Percentiles rank a stretch among this genome's conserved stretches.
Conservation (phyloP, 2,329 filamentous ascomycete species). For the Dactylellina haptotyla region DNA sequence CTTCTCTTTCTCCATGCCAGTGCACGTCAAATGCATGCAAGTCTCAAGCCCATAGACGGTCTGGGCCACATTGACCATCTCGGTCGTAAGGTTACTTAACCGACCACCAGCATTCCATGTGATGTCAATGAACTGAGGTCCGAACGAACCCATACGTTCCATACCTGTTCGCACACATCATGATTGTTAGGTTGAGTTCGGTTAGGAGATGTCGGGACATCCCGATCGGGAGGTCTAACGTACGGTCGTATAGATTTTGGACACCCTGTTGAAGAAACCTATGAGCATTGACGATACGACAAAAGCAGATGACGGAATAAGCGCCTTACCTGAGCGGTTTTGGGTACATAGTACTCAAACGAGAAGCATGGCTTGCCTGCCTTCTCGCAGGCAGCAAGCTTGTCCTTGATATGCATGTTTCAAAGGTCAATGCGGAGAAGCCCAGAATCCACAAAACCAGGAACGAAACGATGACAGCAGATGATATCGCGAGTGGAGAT, state of each 20-base stretch:
- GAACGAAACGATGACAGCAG: constrained; percentile 28
- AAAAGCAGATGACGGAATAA: constrained; percentile 3
- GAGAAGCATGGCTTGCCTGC: constrained; percentile 89
- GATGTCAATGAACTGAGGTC: constrained; percentile 95
- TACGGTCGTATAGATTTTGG: constrained; percentile 96
- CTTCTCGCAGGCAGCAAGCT: constrained; percentile 82
- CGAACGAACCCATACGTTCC: constrained; percentile 97
- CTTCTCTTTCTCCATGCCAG: constrained; percentile 93
- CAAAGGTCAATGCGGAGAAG: constrained; percentile 18
- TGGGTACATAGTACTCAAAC: constrained; percentile 99
- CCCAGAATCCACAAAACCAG: constrained; percentile 28
- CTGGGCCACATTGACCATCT: constrained; percentile 97
- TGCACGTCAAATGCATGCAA: constrained; percentile 99
- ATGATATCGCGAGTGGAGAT: constrained; percentile 28
- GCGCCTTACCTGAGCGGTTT: constrained; percentile 76
- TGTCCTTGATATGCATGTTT: constrained; percentile 91
- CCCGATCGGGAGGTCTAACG: constrained; percentile 26
- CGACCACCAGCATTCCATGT: constrained; percentile 97
- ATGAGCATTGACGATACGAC: constrained; percentile 53
- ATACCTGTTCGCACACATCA: constrained; percentile 70
- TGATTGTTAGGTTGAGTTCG: constrained; percentile 14
- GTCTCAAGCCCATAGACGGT: constrained; percentile 95
- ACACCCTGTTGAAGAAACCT: constrained; percentile 70
- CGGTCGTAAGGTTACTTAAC: constrained; percentile 89
- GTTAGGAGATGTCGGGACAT: not conserved